Base-by-base conservation (phyloP, 1,284 basidiomycete species). In the Ganoderma sp. region DNA sequence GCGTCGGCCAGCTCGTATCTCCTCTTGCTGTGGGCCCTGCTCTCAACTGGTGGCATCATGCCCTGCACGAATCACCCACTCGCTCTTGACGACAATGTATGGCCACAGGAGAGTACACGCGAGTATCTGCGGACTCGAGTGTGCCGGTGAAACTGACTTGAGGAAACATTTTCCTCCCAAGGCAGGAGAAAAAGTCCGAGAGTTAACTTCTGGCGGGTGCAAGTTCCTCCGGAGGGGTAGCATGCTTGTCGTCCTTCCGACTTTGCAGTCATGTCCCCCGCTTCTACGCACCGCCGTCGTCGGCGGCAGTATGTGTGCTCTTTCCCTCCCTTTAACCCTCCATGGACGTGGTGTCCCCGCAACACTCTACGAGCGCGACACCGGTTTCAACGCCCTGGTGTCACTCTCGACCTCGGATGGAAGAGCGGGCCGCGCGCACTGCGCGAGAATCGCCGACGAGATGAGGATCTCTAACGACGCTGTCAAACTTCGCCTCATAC, bases 351-450 rank as follows among this genome's bases (percentile, higher is more conserved):
- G 61, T 3, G 19, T 62, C 2, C 32, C 32, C n/a, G 61, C 61
- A 1, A 62, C 45, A 5, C 61, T 62, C 17, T 39, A 52, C 45
- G 61, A 52, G 17, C 45, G 61, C 19, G 61, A 62, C n/a, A 34
- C 28, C 8, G 19, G 17, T 10, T n/a, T 50, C 45, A 12, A 34
- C 22, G 19, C 45, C 32, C 45, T n/a, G 25, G 32, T 5, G 61
- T 32, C 17, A n/a, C n/a, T 10, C 45, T 52, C 61, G 45, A 52
- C 5, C 61, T 52, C 10, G 61, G 45, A 3, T 62, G 25, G n/a
- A 39, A n/a, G 61, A n/a, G n/a, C n/a, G n/a, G n/a, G n/a, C n/a
- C n/a, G n/a, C 61, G 61, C 45, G 61, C 45, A 17, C 19, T 62
- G 7, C 61, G 61, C 32, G 45, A 62, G 41, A 52, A 62, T 12